A percentile compares a stretch with the other conserved stretches of the same genome.
Evolutionary conservation across 2,329 filamentous ascomycete species (phyloP).

Genomic region (Alternaria sp.): DNA sequence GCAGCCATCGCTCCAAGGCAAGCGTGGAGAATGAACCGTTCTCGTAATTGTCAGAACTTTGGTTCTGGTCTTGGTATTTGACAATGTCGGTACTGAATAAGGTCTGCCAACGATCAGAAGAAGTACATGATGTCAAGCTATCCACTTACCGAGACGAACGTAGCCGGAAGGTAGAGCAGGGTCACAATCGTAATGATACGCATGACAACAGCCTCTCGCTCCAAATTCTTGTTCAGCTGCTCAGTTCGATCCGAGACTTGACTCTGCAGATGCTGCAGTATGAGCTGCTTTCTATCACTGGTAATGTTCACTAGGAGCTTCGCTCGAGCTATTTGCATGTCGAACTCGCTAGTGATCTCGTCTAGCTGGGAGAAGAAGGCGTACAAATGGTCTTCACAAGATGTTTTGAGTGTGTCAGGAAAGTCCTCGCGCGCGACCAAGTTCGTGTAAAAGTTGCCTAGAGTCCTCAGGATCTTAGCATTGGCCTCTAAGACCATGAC

Average conservation of each 20-base stretch:
- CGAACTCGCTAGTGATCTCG: slow-evolving; percentile 48
- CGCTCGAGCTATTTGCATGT: slow-evolving; percentile 49
- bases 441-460: slow-evolving; percentile 30
- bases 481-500: slow-evolving; percentile 53
- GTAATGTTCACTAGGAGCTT: slow-evolving; percentile 47
- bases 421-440: slow-evolving; percentile 26
- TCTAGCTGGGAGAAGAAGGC: slow-evolving; percentile 35
- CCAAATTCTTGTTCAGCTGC: slow-evolving; percentile 28
- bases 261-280: slow-evolving; percentile 37
- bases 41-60: not conserved
- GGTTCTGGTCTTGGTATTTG: slow-evolving; percentile 44
- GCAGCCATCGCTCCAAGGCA: slow-evolving; percentile 48
- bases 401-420: slow-evolving; percentile 15
- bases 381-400: slow-evolving; percentile 18
- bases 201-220: slow-evolving; percentile 39
- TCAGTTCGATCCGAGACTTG: slow-evolving; percentile 34
- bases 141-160: slow-evolving; percentile 37
- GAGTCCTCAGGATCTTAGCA: slow-evolving; percentile 43
- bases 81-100: slow-evolving; percentile 54
- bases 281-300: slow-evolving; percentile 46
- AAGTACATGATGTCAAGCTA: not conserved
- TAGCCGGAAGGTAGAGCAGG: slow-evolving; percentile 36
- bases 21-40: slow-evolving; percentile 37
- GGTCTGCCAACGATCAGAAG: slow-evolving; percentile 32
- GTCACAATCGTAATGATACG: slow-evolving; percentile 39